Evolutionary conservation across 306 rosid species (phyloP), one percentile per base, ranked within the genome.

Genomic region (Rubus idaeus): DNA sequence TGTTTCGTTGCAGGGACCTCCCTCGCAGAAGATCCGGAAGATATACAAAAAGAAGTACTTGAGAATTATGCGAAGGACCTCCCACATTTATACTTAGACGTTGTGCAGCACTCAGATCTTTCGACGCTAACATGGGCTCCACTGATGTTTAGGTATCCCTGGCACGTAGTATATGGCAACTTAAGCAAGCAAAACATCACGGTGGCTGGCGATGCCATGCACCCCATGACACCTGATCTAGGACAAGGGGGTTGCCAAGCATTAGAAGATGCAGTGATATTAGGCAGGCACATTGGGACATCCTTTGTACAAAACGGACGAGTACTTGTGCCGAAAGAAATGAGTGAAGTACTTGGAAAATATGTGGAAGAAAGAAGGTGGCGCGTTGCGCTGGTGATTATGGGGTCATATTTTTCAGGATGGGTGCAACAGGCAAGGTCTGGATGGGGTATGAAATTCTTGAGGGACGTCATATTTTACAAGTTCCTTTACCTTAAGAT

Each of bases 181-280:
- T 10, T 74, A 16, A 56, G 68, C 78, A 50, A 69, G 30, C 60
- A 47, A n/a, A 66, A 51, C 12, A 37, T 83, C 44, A 70, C 80
- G 0, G 77, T 69, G 26, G 82, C 70, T 1, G 82, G 82, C 8
- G 82, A 82, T 12, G 73, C 82, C 41, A 74, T 83, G 86, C 86
- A 78, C 56, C 80, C 80, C 12, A 83, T 69, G 83, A 79, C 75
- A 5, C 75, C 81, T 5, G 83, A 79, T 26, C 14, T 79, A 2
- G 83, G 70, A 26, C 83, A 75, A 5, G 66, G 60, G 4, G 81
- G 66, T 4, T 63, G 78, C 49, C 18, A 44, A 5, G 30, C 78
- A 17, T 56, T 75, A 5, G 75, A 79, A 75, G 86, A 83, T 51
- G 80, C 75, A 0, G 49, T 83, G 11, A 45, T 79, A 45, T 35